These are phyloP conservation scores for Colletotrichum plurivorum DNA, from an alignment of 2,329 filamentous ascomycete genomes.

Conservation along the genomic window DNA sequence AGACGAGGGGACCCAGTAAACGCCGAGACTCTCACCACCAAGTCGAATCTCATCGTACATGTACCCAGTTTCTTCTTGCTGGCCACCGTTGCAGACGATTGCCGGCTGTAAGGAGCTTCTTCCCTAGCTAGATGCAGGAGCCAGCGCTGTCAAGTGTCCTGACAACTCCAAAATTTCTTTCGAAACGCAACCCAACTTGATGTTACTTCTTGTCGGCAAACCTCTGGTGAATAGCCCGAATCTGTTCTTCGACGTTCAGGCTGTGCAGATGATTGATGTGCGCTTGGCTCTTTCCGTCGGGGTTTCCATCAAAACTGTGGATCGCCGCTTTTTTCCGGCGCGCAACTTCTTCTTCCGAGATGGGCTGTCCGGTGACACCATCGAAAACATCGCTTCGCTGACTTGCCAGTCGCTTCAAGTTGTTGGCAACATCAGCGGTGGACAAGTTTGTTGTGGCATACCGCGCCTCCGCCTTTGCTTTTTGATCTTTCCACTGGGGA, in stretches of 20 bases:
- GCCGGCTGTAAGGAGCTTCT: too few relatives aligned
- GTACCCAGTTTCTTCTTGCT: neutral
- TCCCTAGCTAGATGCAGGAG: too few relatives aligned
- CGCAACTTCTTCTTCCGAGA: conserved; percentile 81
- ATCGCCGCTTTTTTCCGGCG: conserved; percentile 82
- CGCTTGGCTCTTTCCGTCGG: conserved; percentile 60
- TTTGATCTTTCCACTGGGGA: conserved; percentile 95
- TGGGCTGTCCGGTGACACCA: conserved; percentile 74
- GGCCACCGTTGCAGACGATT: neutral
- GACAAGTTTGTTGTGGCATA: conserved; percentile 89
- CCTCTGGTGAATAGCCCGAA: conserved; percentile 73
- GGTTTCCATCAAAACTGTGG: conserved; percentile 72
- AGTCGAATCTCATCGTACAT: neutral
- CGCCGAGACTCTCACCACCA: conserved; percentile 14
- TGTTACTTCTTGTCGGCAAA: conserved; percentile 52
- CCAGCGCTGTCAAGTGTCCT: neutral
- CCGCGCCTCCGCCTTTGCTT: conserved; percentile 87
- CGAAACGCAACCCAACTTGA: neutral
- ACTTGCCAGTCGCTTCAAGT: conserved; percentile 93
- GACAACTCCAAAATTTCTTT: neutral
- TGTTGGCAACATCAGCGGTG: conserved; percentile 90
- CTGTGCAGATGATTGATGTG: conserved; percentile 73
- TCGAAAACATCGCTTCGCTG: conserved; percentile 93
- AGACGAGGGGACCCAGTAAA: neutral
- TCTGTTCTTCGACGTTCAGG: conserved; percentile 89